A percentile compares a stretch with the other conserved stretches of the same genome.
phyloP scores from a whole-genome alignment of 331 rosid species.

The Acacia concinna region DNA sequence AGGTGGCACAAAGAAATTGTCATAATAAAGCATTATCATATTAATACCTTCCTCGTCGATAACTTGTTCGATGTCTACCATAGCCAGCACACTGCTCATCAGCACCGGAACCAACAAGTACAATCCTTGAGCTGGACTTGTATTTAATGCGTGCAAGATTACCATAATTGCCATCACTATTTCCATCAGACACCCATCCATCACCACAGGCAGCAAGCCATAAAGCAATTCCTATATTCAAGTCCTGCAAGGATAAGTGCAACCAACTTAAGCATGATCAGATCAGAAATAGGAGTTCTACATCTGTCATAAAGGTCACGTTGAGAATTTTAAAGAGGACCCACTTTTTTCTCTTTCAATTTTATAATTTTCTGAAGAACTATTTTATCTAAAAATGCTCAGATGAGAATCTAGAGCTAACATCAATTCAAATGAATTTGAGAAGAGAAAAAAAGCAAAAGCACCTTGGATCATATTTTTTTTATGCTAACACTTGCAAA shows the following conservation, averaged over 20 bases:
- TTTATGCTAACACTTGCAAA: neutral
- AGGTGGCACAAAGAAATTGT: neutral
- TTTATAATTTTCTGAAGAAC: neutral
- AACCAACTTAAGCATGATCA: conserved; percentile 24
- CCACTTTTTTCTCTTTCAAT: neutral
- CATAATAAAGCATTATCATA: conserved; percentile 19
- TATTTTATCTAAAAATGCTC: neutral
- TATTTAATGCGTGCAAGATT: conserved; percentile 53
- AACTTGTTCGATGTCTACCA: conserved; percentile 91
- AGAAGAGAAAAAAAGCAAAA: neutral
- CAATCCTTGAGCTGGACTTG: conserved; percentile 83
- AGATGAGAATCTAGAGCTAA: conserved; percentile 1
- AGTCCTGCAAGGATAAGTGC: conserved; percentile 57
- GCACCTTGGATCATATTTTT: neutral
- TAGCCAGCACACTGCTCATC: conserved; percentile 99
- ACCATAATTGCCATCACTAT: conserved; percentile 38
- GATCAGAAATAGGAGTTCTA: conserved; percentile 9
- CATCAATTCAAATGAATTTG: conserved; percentile 15
- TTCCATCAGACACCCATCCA: conserved; percentile 72
- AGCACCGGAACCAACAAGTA: conserved; percentile 97
- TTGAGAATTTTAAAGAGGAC: neutral
- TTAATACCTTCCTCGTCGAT: conserved; percentile 71
- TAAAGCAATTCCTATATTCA: conserved; percentile 90
- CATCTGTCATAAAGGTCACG: neutral
- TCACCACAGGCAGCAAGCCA: conserved; percentile 87